Base-by-base conservation (phyloP, 2,329 filamentous ascomycete genomes). In the Fusarium bulbicola region DNA sequence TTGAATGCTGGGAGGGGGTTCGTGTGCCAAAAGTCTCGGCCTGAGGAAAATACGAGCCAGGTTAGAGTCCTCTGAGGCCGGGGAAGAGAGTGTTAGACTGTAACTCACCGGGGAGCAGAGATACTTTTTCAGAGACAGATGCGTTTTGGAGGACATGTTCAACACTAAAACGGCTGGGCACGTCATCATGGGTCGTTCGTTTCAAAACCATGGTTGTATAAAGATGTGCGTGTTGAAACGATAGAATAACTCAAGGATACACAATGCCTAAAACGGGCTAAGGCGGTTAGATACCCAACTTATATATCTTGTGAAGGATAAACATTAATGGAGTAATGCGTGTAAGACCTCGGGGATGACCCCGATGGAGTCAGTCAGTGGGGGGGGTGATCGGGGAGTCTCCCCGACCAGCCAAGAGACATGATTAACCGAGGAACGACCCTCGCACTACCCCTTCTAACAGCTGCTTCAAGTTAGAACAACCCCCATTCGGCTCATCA, bases 1-100 rank as follows among this genome's bases (percentile, higher is more conserved):
- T 26, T 26, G 24, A 45, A 45, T 5, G 43, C 24, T 26, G 24
- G 43, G 7, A 45, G 43, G 5, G 43, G 43, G 24, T 45, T 45
- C 12, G 24, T 45, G 16, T 45, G 43, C 43, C 43, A 45, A 26
- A 45, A 45, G 16, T 45, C 43, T 45, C 16, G 45, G 14, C 45
- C 45, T 30, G 14, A 12, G 4, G 14, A 13, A 18, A 18, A 24
- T 16, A 47, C 20, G 10, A 12, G 16, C 6, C 45, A 28, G 2
- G 12, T 47, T 21, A 47, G 14, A 30, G 26, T 47, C 5, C 1
- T 18, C 42, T 15, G 1, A 0, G 13, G 14, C 8, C 1, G 8
- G 13, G 4, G 3, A 15, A 11, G 14, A 12, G 20, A 10, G 1
- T 6, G 3, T 1, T 21, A 2, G 7, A 16, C 0, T 12, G 2